Conservation (phyloP, 768 basidiomycete species). For the Cubamyces lactineus region DNA sequence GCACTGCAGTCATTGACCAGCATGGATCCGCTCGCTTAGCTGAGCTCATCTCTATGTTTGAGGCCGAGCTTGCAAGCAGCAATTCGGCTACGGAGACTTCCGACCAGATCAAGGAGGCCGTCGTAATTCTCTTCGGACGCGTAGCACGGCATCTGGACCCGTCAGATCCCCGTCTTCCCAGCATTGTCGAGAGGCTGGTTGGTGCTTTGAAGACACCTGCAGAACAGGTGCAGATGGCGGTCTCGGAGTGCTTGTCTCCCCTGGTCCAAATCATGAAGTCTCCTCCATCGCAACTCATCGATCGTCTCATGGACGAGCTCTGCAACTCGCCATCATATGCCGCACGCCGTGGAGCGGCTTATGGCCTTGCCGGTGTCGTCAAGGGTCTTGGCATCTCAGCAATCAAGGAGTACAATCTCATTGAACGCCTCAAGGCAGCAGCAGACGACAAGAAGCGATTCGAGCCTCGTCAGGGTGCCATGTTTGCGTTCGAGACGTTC, state of each 20-base stretch:
- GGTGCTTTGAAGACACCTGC: conserved; percentile 92
- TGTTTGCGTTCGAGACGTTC: conserved; percentile 94
- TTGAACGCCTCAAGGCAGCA: conserved; percentile 71
- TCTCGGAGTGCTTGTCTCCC: conserved; percentile 92
- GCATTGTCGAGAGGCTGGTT: conserved; percentile 82
- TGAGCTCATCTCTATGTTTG: conserved; percentile 80
- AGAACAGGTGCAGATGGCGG: conserved; percentile 95
- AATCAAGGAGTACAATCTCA: conserved; percentile 83
- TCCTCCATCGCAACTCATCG: conserved; percentile 66
- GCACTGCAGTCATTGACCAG: conserved; percentile 76
- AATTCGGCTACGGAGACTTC: conserved; percentile 65
- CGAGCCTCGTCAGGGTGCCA: conserved; percentile 88
- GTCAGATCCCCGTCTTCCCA: conserved; percentile 75
- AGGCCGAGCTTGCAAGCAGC: conserved; percentile 61
- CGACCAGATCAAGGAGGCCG: conserved; percentile 92
- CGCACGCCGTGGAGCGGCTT: conserved; percentile 93
- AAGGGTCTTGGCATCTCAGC: conserved; percentile 87
- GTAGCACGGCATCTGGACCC: conserved; percentile 85
- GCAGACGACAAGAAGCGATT: conserved; percentile 88
- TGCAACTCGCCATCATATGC: conserved; percentile 86
- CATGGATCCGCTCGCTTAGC: conserved; percentile 77
- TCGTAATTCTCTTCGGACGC: conserved; percentile 92
- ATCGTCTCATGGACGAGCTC: conserved; percentile 75
- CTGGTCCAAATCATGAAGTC: conserved; percentile 73
- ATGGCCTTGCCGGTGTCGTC: conserved; percentile 91